phyloP scores from a whole-genome alignment of 371 early-diverging fungal genomes.

The Basidiobolus meristosporus region DNA sequence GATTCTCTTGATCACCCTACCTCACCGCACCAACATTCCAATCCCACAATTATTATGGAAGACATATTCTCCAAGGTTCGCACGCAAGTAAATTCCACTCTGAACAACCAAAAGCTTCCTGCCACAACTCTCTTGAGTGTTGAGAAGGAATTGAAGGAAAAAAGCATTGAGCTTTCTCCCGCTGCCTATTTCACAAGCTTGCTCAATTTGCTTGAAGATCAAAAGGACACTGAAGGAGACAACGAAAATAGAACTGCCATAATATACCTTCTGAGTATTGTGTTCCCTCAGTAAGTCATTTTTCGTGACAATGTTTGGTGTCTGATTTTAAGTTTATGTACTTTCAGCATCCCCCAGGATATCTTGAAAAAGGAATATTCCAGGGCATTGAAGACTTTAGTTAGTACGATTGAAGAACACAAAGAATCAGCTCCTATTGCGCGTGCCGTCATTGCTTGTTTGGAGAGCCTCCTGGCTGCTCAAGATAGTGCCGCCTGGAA shows the following conservation, averaged over 20 bases:
- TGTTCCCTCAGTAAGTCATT: constrained; percentile 62
- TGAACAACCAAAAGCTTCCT: constrained; percentile 65
- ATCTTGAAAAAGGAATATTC: constrained; percentile 44
- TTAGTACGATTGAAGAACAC: constrained; percentile 27
- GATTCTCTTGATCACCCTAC: too few species aligned
- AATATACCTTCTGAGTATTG: constrained; percentile 57
- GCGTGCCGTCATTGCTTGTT: constrained; percentile 55
- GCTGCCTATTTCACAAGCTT: constrained; percentile 80
- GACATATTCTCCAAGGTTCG: constrained; percentile 25
- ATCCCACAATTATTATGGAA: too few species aligned
- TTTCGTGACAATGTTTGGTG: too few species aligned
- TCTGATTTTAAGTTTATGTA: too few species aligned
- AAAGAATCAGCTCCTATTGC: constrained; percentile 53
- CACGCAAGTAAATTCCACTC: constrained; percentile 51
- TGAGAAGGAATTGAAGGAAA: constrained; percentile 71
- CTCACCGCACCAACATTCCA: too few species aligned
- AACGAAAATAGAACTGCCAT: constrained; percentile 43
- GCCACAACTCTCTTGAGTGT: constrained; percentile 68
- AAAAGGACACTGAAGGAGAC: constrained; percentile 24
- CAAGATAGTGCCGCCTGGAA: constrained; percentile 65
- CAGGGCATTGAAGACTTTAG: constrained; percentile 31
- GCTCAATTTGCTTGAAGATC: constrained; percentile 52
- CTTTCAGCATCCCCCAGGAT: constrained; percentile 27
- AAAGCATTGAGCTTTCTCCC: constrained; percentile 37
- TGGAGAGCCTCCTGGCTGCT: constrained; percentile 56